Percentiles rank a stretch among this genome's conserved stretches.
These are phyloP conservation scores for Carex littledalei DNA, from an alignment of 176 grass and related monocot genomes.

Conservation along the genomic window DNA sequence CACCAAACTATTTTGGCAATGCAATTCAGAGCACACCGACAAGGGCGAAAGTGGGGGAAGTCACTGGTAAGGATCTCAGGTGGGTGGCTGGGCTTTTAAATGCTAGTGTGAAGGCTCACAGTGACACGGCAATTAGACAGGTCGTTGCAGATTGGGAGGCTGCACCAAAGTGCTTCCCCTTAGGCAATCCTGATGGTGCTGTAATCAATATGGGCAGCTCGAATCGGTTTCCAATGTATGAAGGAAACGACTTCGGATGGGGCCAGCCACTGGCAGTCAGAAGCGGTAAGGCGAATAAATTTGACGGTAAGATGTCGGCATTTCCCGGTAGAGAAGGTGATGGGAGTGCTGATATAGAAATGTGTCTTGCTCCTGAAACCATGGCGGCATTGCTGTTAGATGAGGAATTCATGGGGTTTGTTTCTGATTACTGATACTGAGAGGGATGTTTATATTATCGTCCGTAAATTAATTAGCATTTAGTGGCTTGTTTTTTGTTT, in stretches of 20 bases:
- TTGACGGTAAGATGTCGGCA: slow-evolving; percentile 95
- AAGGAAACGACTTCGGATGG: slow-evolving; percentile 94
- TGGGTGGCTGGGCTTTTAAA: slow-evolving; percentile 62
- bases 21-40: slow-evolving; percentile 92
- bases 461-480: slow-evolving; percentile 12
- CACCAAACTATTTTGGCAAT: slow-evolving; percentile 79
- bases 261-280: slow-evolving; percentile 63
- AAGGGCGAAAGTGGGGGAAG: slow-evolving; percentile 54
- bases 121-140: slow-evolving; percentile 39
- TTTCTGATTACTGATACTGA: slow-evolving; percentile 40
- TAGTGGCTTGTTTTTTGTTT: slow-evolving; percentile 5
- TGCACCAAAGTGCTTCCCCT: slow-evolving; percentile 70
- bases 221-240: slow-evolving; percentile 92
- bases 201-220: slow-evolving; percentile 96
- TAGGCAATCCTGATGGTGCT: slow-evolving; percentile 91
- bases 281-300: slow-evolving; percentile 89
- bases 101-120: slow-evolving; percentile 49
- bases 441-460: not conserved
- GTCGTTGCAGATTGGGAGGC: slow-evolving; percentile 65
- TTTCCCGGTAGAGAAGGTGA: slow-evolving; percentile 56
- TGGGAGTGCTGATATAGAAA: slow-evolving; percentile 87
- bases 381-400: slow-evolving; percentile 86
- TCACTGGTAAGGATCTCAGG: slow-evolving; percentile 41
- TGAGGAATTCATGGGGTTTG: slow-evolving; percentile 88
- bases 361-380: slow-evolving; percentile 81